Evolutionary conservation across 306 rosid genomes (phyloP), one percentile per base, ranked within the genome.

Genomic region (Acmispon strigosus): DNA sequence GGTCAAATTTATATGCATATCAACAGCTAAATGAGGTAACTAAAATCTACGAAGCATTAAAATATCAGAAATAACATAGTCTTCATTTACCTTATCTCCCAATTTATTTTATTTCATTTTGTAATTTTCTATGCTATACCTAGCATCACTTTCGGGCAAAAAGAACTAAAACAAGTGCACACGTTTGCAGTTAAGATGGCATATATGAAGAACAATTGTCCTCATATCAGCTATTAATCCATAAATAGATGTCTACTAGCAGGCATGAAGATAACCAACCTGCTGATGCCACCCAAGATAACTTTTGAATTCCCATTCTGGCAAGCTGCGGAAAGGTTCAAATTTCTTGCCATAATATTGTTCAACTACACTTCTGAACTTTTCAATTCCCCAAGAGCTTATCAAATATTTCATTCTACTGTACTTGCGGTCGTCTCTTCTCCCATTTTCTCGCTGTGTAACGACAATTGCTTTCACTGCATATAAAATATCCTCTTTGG

Each of bases 261-360:
- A 27, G n/a, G 72, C 39, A 80, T 19, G 76, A 69, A 52, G 49
- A 78, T 43, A 82, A 80, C 81, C 48, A 79, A 91, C 99, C 99
- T 95, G 99, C 66, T 95, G 87, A 71, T 95, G 92, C 99, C 99
- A 95, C 48, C 99, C 99, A 70, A 95, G 83, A 86, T 91, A 80
- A 79, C 96, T 87, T 83, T 91, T 90, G 65, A 95, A 95, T 81
- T 89, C 94, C 95, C 95, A 95, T 59, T 95, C 90, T 3, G 99
- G 99, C 85, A 95, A 84, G 52, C 62, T 70, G 10, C 70, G 96
- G 74, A 67, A 85, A 37, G 96, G 91, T 83, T 95, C 90, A 69
- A 95, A 89, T 75, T 95, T 89, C 89, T 74, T 91, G 77, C 96
- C 96, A 76, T 91, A 95, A 57, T 91, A 91, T 79, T 86, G 72